Evolutionary conservation across 2,329 filamentous ascomycete genomes (phyloP), one percentile per base, ranked within the genome.

Genomic region (Fusarium ramigenum): DNA sequence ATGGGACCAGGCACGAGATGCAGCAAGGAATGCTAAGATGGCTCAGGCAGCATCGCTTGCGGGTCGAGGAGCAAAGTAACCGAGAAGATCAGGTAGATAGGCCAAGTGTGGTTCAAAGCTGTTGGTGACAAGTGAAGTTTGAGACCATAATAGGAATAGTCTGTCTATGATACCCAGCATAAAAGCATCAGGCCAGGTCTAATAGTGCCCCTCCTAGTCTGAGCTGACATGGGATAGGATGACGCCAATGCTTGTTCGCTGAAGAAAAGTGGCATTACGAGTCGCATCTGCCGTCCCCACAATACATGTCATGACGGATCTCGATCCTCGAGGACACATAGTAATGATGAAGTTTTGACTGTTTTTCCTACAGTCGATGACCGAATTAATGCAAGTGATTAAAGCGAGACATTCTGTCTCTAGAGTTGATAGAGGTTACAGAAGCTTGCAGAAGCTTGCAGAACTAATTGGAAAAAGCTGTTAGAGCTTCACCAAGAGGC

Each of bases 11-110:
- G 76, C 75, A 43, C 76, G 82, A 57, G 82, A 83, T 59, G 85
- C 87, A 76, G 86, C 86, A 23, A 84, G 85, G 74, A 90, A 91
- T 79, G 86, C 87, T 53, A 87, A 90, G 76, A 80, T 91, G 82
- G 85, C 87, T 23, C 84, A 84, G 75, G 80, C 84, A 28, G 85
- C 87, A 15, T 87, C 88, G 32, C 78, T 90, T 60, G 87, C 85
- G 42, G 89, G 89, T 8, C 84, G 89, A 77, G 89, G 88, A 43
- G 88, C 88, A 11, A 87, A 83, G 76, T 91, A 74, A 52, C 50
- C 40, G 59, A 52, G 40, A 39, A 23, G 23, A 42, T 63, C 43
- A 69, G 66, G 36, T 52, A 69, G 65, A 66, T 61, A 60, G 30
- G 40, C 46, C 42, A 49, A 60, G 44, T 57, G 56, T 53, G 30